Base-by-base conservation (phyloP, 257 asterid species). In the Verbena officinalis region DNA sequence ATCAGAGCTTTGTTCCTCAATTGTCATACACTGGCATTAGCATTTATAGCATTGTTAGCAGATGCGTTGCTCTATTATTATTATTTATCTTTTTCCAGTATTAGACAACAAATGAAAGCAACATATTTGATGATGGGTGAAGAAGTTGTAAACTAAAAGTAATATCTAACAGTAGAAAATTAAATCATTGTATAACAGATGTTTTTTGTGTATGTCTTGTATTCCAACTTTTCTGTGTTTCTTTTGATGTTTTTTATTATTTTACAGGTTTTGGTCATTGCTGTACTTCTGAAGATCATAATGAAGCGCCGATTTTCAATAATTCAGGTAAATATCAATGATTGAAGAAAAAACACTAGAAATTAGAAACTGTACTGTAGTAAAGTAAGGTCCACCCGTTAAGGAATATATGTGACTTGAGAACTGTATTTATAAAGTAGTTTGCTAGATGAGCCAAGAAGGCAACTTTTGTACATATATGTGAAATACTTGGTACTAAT, bases 181-280 rank as follows among this genome's bases (percentile, higher is more conserved):
- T 4, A 39, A 27, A 62, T 75, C 17, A 46, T 39, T 65, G 43
- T 22, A 3, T 24, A 34, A 27, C 42, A 51, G 45, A 45, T 17
- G 9, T 31, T 48, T 40, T 64, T 4, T 27, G 8, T 15, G 23
- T 56, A 64, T n/a, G 48, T 43, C 13, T 42, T 50, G 1, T 60
- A 14, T 45, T 57, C 49, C 49, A 24, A 42, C 14, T 44, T 61
- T 70, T 14, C 56, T 49, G 2, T 27, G 39, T 3, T 9, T 60
- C 20, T 42, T 42, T 52, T 66, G 15, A n/a, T 21, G 39, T 48
- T 46, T n/a, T 61, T 59, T 46, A 48, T 34, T 71, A n/a, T 27
- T 64, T 30, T 71, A 70, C 86, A 94, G 99, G 99, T 94, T 82
- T 84, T 95, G 79, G 98, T 95, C 38, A 95, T 95, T 64, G 99